Evolutionary conservation across 2,329 filamentous ascomycete genomes (phyloP).

Genomic region (Pseudogymnoascus sp.): DNA sequence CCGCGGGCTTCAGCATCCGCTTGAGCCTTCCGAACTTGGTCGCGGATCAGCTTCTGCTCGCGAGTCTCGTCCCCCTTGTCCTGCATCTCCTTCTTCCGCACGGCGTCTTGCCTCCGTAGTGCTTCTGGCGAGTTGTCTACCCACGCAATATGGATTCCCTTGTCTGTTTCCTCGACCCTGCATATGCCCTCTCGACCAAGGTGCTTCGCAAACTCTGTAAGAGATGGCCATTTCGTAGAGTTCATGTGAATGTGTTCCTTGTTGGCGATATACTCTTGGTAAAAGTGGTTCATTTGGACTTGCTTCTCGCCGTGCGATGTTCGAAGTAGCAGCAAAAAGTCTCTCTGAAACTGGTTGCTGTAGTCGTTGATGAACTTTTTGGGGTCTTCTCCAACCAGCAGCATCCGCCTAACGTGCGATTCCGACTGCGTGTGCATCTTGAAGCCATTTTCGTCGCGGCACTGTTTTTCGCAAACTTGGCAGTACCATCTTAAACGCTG

Average conservation of each 20-base stretch:
- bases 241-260: conserved; percentile 93
- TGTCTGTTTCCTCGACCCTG: conserved; percentile 80
- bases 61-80: conserved; percentile 87
- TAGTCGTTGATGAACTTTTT: conserved; percentile 77
- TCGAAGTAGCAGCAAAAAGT: conserved; percentile 68
- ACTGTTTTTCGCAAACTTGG: conserved; percentile 68
- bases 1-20: conserved; percentile 44
- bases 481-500: conserved; percentile 90
- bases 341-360: conserved; percentile 69
- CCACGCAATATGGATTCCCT: conserved; percentile 81
- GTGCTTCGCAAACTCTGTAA: conserved; percentile 86
- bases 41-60: conserved; percentile 72
- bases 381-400: conserved; percentile 78
- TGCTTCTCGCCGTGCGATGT: conserved; percentile 88
- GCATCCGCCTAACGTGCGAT: conserved; percentile 82
- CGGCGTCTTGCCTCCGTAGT: conserved; percentile 67
- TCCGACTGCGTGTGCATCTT: conserved; percentile 82
- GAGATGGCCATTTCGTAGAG: conserved; percentile 74
- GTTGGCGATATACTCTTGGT: conserved; percentile 84
- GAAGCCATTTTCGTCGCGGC: conserved; percentile 82
- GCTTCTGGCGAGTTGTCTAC: conserved; percentile 88
- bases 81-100: conserved; percentile 74
- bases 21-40: conserved; percentile 73
- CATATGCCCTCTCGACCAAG: conserved; percentile 82
- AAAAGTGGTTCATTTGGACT: conserved; percentile 85